phyloP scores from a whole-genome alignment of 371 early-diverging fungal genomes.

The Apophysomyces ossiformis region DNA sequence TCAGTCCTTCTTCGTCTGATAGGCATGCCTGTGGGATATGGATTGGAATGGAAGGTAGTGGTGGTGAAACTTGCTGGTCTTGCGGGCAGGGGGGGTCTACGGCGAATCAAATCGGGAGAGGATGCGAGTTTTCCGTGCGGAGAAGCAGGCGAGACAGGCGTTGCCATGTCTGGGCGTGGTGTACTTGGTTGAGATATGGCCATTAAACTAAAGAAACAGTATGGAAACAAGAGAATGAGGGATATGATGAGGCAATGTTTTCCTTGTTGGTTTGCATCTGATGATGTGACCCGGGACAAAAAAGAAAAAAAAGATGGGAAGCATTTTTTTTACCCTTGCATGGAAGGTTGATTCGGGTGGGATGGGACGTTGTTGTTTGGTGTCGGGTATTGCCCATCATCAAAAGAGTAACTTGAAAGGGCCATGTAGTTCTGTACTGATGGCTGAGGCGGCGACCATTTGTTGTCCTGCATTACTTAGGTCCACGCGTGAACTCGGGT shows the following conservation, averaged over 20 bases:
- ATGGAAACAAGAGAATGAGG: not conserved
- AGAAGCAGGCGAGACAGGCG: constrained; percentile 23
- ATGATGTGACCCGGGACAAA: constrained; percentile 5
- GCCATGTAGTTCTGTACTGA: constrained; percentile 22
- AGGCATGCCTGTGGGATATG: constrained; percentile 40
- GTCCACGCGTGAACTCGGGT: constrained; percentile 2
- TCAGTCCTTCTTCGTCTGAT: constrained; percentile 50
- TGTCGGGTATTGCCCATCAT: constrained; percentile 20
- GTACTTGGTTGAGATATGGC: constrained; percentile 25
- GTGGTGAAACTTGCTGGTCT: constrained; percentile 49
- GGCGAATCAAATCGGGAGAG: constrained; percentile 35
- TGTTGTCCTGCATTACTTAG: constrained; percentile 26
- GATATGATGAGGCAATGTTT: not conserved
- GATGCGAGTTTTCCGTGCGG: constrained; percentile 19
- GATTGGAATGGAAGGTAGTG: constrained; percentile 49
- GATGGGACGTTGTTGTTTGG: constrained; percentile 1
- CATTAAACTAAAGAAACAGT: constrained; percentile 14
- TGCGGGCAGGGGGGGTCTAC: constrained; percentile 43
- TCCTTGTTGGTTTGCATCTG: constrained; percentile 10
- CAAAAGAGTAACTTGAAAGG: constrained; percentile 18
- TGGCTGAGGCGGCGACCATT: constrained; percentile 30
- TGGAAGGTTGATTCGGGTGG: constrained; percentile 13
- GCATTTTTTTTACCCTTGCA: constrained; percentile 21
- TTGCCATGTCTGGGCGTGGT: constrained; percentile 24
- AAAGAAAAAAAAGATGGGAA: not conserved